phyloP scores from a whole-genome alignment of 1,139 yeast species.

The Entelexis paramagnoliae region DNA sequence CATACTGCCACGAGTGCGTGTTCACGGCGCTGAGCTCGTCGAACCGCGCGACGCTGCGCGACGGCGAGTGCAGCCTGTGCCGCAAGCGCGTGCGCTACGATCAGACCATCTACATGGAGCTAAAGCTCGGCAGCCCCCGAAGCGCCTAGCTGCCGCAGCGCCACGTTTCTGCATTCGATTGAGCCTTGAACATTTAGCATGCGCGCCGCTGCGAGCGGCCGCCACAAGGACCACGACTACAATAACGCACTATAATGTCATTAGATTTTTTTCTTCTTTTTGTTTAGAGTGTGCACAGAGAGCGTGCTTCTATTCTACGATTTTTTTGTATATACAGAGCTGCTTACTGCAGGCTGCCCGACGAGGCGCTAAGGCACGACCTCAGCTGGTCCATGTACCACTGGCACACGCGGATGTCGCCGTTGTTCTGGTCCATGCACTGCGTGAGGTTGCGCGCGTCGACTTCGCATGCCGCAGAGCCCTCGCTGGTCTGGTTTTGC shows the following conservation, averaged over 20 bases:
- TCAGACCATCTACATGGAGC: conserved; percentile 17
- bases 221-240: too few relatives aligned
- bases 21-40: conserved; percentile 30
- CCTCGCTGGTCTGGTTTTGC: conserved; percentile 31
- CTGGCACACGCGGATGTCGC: conserved; percentile 95
- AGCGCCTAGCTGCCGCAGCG: too few relatives aligned
- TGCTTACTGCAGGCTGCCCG: conserved; percentile 4
- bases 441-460: conserved; percentile 93
- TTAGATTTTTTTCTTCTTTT: too few relatives aligned
- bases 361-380: conserved; percentile 92
- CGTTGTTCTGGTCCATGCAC: conserved; percentile 85
- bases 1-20: conserved; percentile 33
- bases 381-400: conserved; percentile 92
- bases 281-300: not conserved
- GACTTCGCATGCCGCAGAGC: conserved; percentile 62
- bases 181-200: too few relatives aligned
- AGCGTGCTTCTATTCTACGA: not conserved
- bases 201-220: too few relatives aligned
- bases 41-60: conserved; percentile 24
- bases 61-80: conserved; percentile 33
- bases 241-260: too few relatives aligned
- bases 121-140: conserved; percentile 8
- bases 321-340: not conserved
- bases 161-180: too few relatives aligned
- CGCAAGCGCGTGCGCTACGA: conserved; percentile 28